phyloP scores from a whole-genome alignment of 2,329 filamentous ascomycete species.

The Aaosphaeria pasadenensis region DNA sequence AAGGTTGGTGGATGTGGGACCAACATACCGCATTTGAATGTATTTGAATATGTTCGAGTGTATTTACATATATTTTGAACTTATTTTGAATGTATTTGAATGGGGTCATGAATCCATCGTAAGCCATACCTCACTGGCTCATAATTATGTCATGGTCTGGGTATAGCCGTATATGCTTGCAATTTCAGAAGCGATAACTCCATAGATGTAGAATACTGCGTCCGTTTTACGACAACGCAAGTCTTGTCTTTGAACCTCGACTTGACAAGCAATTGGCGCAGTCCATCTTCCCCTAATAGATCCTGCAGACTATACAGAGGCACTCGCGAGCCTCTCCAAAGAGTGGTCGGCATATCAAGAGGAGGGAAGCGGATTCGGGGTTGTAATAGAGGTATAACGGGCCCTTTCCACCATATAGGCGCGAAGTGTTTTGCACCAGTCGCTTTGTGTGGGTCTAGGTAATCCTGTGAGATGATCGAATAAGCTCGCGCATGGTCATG shows the following conservation, averaged over 20 bases:
- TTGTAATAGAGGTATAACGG: conserved; percentile 23
- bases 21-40: no score
- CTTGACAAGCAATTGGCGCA: conserved; percentile 16
- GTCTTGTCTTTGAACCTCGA: conserved; percentile 18
- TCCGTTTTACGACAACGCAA: conserved; percentile 27
- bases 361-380: conserved; percentile 25
- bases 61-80: no score
- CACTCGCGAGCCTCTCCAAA: conserved; percentile 27
- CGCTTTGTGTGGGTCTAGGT: conserved; percentile 23
- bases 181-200: conserved; percentile 31
- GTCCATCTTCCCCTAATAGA: conserved; percentile 28
- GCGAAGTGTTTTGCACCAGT: conserved; percentile 17
- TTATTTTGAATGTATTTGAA: no score
- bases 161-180: conserved; percentile 25
- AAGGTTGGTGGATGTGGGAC: no score
- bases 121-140: no score
- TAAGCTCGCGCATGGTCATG: conserved; percentile 22
- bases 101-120: no score
- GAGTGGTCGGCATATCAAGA: conserved; percentile 26
- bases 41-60: no score
- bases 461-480: conserved; percentile 8
- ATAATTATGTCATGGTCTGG: conserved; percentile 6
- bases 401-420: conserved; percentile 25
- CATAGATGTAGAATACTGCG: conserved; percentile 24
- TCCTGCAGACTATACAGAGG: conserved; percentile 34